Conservation (phyloP, 108 stramenopile genomes). For the Skeletonema costatum region DNA sequence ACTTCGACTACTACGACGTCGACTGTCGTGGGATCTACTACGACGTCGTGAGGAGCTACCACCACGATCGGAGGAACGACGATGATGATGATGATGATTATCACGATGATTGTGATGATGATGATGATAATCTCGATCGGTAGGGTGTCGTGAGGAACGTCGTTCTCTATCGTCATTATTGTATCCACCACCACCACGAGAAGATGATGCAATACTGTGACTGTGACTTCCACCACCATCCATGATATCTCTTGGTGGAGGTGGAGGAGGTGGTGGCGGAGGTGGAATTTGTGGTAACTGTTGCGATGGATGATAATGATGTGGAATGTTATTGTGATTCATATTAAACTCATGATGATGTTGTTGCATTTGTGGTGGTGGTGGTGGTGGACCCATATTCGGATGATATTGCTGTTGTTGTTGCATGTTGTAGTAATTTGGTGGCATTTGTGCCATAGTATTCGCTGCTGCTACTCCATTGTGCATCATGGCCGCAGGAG, state of each 20-base stretch:
- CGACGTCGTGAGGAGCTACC: neutral
- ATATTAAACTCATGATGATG: neutral
- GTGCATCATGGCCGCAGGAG: neutral
- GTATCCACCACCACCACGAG: neutral
- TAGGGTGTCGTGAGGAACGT: neutral
- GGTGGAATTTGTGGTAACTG: neutral
- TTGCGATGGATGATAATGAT: neutral
- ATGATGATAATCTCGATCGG: neutral
- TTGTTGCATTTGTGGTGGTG: conserved; percentile 1
- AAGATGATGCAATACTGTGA: neutral
- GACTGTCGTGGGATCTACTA: neutral
- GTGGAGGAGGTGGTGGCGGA: neutral
- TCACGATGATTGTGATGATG: neutral
- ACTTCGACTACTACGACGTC: neutral
- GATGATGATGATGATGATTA: neutral
- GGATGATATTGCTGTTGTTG: neutral
- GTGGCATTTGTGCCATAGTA: neutral
- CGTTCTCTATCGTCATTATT: neutral
- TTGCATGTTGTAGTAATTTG: neutral
- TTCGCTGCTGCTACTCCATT: neutral
- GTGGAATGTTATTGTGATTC: neutral
- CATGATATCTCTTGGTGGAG: neutral
- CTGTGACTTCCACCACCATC: neutral
- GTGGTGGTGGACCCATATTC: neutral
- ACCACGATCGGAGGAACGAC: neutral